These are phyloP conservation scores for Cymbidium sinense DNA, from an alignment of 106 monocot genomes.

Conservation along the genomic window DNA sequence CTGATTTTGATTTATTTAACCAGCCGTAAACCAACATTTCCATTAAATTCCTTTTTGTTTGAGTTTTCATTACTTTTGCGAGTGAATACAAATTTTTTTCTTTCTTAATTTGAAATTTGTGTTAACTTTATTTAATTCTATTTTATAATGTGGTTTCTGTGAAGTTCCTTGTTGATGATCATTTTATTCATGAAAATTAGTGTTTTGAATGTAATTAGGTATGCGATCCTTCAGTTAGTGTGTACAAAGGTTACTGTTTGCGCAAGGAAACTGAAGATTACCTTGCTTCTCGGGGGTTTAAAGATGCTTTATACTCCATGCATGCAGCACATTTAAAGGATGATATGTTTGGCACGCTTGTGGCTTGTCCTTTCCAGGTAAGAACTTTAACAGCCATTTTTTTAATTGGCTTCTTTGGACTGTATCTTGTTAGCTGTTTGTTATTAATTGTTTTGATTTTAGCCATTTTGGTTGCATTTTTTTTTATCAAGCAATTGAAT, in stretches of 20 bases:
- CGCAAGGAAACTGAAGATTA: conserved; percentile 54
- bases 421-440: background rate
- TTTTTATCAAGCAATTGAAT: background rate
- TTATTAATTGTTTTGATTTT: background rate
- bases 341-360: conserved; percentile 57
- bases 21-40: background rate
- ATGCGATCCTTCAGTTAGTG: conserved; percentile 62
- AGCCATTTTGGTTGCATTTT: background rate
- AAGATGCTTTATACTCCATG: conserved; percentile 50
- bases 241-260: conserved; percentile 55
- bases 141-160: background rate
- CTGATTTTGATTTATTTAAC: background rate
- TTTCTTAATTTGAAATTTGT: background rate
- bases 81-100: background rate
- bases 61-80: background rate
- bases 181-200: background rate
- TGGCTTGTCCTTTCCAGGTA: conserved; percentile 81
- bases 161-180: background rate
- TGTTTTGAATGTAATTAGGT: conserved; percentile 26
- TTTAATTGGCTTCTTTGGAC: background rate
- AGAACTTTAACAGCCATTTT: conserved; percentile 1
- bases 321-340: conserved; percentile 55
- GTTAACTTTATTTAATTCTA: background rate
- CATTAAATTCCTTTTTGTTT: background rate
- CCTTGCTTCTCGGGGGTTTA: conserved; percentile 47